Evolutionary conservation across 805 yeast genomes (phyloP).

Genomic region (Spathaspora sp.): DNA sequence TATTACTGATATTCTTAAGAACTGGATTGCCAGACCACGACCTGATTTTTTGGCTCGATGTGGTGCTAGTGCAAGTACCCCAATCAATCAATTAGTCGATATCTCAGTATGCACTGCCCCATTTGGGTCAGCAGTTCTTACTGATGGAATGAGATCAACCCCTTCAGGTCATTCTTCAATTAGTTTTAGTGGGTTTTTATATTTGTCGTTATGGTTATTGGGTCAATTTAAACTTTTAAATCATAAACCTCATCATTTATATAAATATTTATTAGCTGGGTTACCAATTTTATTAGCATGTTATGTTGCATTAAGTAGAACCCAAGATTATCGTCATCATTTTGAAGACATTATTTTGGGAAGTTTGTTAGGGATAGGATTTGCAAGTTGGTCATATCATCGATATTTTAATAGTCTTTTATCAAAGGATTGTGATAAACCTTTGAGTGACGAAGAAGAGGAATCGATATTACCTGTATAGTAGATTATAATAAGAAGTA

Average conservation of each 20-base stretch:
- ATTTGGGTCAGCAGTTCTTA: constrained; percentile 22
- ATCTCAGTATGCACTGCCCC: constrained; percentile 31
- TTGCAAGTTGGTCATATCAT: constrained; percentile 23
- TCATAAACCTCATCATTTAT: constrained; percentile 17
- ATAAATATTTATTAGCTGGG: constrained; percentile 16
- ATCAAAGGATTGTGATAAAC: constrained; percentile 2
- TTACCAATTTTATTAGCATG: constrained; percentile 24
- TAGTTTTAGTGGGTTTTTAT: constrained; percentile 49
- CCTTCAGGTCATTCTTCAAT: constrained; percentile 58
- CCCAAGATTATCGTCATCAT: constrained; percentile 37
- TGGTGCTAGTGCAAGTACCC: constrained; percentile 25
- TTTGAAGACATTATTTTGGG: constrained; percentile 34
- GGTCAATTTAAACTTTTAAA: constrained; percentile 35
- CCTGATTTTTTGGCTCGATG: constrained; percentile 34
- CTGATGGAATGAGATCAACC: constrained; percentile 53
- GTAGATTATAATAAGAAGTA: neutral
- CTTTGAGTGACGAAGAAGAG: neutral
- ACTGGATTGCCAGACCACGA: constrained; percentile 30
- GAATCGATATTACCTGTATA: constrained; percentile 3
- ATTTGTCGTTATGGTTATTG: constrained; percentile 43
- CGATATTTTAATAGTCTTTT: constrained; percentile 22
- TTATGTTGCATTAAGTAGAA: constrained; percentile 30
- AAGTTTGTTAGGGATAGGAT: constrained; percentile 23
- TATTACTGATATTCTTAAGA: constrained; percentile 34
- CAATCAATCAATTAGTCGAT: constrained; percentile 20